Evolutionary conservation across 164 flowering plant species (phyloP).

Genomic region (Piper betle): DNA sequence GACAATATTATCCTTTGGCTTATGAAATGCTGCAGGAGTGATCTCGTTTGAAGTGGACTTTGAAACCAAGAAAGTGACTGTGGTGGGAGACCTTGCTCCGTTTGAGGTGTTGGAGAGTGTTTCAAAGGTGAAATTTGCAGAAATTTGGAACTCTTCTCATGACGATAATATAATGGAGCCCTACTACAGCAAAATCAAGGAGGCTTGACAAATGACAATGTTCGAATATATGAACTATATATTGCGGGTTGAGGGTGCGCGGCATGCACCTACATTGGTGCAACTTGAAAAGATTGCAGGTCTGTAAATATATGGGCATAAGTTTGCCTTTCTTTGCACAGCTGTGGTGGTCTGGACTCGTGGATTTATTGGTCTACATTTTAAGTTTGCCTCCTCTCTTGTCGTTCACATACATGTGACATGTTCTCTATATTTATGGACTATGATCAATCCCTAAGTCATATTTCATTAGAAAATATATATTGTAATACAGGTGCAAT

Average conservation of each 20-base stretch:
- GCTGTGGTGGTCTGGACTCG: too few species aligned
- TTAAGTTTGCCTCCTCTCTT: too few species aligned
- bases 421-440: too few species aligned
- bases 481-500: too few species aligned
- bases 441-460: too few species aligned
- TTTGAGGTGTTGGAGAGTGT: constrained; percentile 80
- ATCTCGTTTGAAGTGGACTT: constrained; percentile 69
- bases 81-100: constrained; percentile 72
- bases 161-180: neutral
- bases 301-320: too few species aligned
- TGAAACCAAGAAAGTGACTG: constrained; percentile 80
- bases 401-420: too few species aligned
- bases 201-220: neutral
- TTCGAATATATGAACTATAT: neutral
- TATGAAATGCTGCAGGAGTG: constrained; percentile 44
- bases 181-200: neutral
- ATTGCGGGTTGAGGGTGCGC: neutral
- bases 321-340: too few species aligned
- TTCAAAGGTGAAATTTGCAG: constrained; percentile 64
- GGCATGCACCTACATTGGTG: too few species aligned
- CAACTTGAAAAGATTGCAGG: too few species aligned
- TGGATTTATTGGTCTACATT: too few species aligned
- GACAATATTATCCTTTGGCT: neutral
- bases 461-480: too few species aligned
- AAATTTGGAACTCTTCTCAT: constrained; percentile 42